Base-by-base conservation (phyloP, 805 yeast species). In the Metschnikowia anglica region DNA sequence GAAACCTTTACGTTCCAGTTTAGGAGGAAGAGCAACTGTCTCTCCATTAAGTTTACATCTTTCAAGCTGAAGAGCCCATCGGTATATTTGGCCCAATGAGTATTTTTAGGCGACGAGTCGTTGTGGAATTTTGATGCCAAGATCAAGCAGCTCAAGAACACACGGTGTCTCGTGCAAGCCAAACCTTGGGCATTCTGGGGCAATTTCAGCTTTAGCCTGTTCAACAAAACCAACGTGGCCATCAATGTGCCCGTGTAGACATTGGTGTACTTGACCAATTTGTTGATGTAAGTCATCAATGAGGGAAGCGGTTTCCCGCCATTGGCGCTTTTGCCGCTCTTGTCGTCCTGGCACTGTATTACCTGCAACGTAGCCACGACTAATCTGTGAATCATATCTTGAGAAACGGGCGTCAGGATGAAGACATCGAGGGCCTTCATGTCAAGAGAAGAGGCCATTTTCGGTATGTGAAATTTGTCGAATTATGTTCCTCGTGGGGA, bases 231-330 rank as follows among this genome's bases (percentile, higher is more conserved):
- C 41, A 81, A 72, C 3, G 91, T 82, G 11, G 88, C 73, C 77
- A 85, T 75, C 52, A 85, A 68, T 13, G 90, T 85, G 29, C 90
- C 88, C 2, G 89, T 81, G 62, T 84, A 81, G n/a, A 85, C 88
- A 55, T 83, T 83, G 23, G 89, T 81, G 67, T 83, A 77, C 58
- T 85, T 74, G 28, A 85, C 88, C 58, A 85, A 68, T 54, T 74
- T 80, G 46, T 84, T 77, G 55, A 85, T 80, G 64, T 85, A 85
- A 0, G 86, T 79, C 83, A 79, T 81, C 50, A 85, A 70, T 5
- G 89, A 82, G 10, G 91, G 90, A 41, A 78, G 68, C 38, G 69
- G 73, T 51, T 66, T 72, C 32, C 58, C 59, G 35, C 39, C 38
- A 19, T 63, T 65, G 44, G 65, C 63, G n/a, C 42, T 40, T 26